Evolutionary conservation across 1,139 yeast genomes (phyloP).

Genomic region (Zygosaccharomyces sapae): DNA sequence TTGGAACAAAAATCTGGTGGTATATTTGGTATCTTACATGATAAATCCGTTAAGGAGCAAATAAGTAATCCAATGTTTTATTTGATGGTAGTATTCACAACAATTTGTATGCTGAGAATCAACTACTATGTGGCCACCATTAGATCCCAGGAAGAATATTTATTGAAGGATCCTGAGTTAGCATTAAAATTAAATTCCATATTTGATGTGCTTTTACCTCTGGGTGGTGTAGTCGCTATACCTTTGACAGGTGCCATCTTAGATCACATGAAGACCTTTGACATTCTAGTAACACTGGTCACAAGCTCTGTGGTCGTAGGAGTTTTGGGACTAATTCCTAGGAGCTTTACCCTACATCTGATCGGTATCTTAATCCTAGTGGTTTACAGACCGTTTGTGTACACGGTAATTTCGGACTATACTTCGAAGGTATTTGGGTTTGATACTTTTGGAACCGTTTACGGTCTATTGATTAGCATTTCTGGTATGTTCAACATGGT

Average conservation of each 20-base stretch:
- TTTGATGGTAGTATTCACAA: constrained; percentile 71
- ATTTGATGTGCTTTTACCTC: constrained; percentile 79
- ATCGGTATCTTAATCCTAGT: constrained; percentile 67
- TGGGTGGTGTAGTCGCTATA: constrained; percentile 80
- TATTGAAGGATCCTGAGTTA: constrained; percentile 50
- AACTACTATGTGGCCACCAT: constrained; percentile 90
- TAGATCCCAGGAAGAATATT: constrained; percentile 68
- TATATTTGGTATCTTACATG: constrained; percentile 81
- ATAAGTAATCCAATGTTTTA: constrained; percentile 72
- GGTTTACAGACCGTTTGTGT: constrained; percentile 85
- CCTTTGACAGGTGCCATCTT: constrained; percentile 79
- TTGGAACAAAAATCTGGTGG: constrained; percentile 61
- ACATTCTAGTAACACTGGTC: constrained; percentile 52
- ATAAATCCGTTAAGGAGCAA: constrained; percentile 56
- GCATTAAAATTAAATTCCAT: constrained; percentile 65
- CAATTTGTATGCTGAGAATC: constrained; percentile 83
- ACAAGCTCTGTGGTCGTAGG: constrained; percentile 59
- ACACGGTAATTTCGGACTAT: constrained; percentile 86
- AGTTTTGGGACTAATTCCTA: constrained; percentile 56
- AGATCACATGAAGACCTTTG: constrained; percentile 66
- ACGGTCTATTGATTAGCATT: constrained; percentile 77
- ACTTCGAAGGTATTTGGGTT: constrained; percentile 92
- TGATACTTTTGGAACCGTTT: constrained; percentile 83
- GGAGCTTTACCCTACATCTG: constrained; percentile 50
- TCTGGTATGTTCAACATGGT: constrained; percentile 73